Conservation (phyloP, 2,329 filamentous ascomycete genomes). For the Zymoseptoria brevis region DNA sequence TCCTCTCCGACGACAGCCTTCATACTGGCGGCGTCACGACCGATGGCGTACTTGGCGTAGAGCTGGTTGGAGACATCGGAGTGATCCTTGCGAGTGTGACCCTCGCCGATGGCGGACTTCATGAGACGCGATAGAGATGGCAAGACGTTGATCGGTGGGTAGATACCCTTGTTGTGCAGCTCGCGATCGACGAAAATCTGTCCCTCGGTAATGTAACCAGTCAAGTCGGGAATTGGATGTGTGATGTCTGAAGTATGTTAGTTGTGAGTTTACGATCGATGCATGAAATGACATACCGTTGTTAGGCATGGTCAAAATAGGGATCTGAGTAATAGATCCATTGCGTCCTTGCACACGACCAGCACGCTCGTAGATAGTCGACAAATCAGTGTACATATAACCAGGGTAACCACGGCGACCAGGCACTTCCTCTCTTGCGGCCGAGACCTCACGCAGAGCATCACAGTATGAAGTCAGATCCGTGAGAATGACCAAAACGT, state of each 20-base stretch:
- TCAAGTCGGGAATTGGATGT: constrained; percentile 96
- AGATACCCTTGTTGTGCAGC: constrained; percentile 92
- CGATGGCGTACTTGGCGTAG: constrained; percentile 99
- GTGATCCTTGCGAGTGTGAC: constrained; percentile 93
- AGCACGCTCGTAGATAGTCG: constrained; percentile 98
- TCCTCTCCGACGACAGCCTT: constrained; percentile 99
- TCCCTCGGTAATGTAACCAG: constrained; percentile 97
- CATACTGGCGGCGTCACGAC: constrained; percentile 96
- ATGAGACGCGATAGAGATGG: constrained; percentile 97
- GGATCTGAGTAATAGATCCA: constrained; percentile 97
- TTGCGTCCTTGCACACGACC: constrained; percentile 95
- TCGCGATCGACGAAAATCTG: constrained; percentile 96
- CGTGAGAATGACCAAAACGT: constrained; percentile 96
- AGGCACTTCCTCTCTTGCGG: constrained; percentile 95
- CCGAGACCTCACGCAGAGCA: constrained; percentile 95
- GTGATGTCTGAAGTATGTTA: constrained; percentile 63
- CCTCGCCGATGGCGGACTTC: constrained; percentile 98
- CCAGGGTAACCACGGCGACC: constrained; percentile 98
- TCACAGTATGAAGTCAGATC: constrained; percentile 98
- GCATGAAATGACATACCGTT: constrained; percentile 51
- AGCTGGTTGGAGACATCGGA: constrained; percentile 98
- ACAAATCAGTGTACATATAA: constrained; percentile 99
- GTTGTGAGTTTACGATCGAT: background rate
- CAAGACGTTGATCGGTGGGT: constrained; percentile 96
- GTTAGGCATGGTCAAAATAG: constrained; percentile 99